Conservation (phyloP, 192 early-diverging fungal genomes). For the Coemansia sp. region DNA sequence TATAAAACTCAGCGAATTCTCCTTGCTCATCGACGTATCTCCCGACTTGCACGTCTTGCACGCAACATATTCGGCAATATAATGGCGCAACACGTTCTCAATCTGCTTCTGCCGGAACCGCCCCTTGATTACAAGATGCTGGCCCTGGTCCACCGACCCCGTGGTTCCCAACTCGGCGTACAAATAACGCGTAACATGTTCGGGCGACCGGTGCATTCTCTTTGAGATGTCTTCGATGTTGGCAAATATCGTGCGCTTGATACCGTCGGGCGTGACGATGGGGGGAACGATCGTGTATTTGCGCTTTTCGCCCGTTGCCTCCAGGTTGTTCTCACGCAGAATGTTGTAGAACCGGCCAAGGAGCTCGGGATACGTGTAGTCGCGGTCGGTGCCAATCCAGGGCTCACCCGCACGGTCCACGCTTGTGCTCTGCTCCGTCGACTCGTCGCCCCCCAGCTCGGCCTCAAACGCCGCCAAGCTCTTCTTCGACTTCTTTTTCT, state of each 20-base stretch:
- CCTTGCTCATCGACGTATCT: conserved; percentile 92
- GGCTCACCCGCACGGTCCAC: conserved; percentile 59
- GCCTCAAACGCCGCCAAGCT: conserved; percentile 87
- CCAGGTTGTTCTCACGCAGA: conserved; percentile 91
- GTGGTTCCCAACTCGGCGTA: conserved; percentile 99
- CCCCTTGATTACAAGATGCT: conserved; percentile 94
- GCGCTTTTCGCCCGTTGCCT: conserved; percentile 88
- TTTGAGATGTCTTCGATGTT: conserved; percentile 94
- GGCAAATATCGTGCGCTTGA: conserved; percentile 94
- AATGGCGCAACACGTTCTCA: conserved; percentile 94
- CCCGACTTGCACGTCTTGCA: conserved; percentile 99
- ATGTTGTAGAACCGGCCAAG: conserved; percentile 87
- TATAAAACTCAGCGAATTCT: conserved; percentile 94
- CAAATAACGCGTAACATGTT: conserved; percentile 97
- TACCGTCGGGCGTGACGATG: conserved; percentile 85
- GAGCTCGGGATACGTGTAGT: conserved; percentile 93
- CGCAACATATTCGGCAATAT: conserved; percentile 98
- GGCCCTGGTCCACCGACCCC: conserved; percentile 88
- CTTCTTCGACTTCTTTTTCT: conserved; percentile 71
- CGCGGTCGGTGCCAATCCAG: conserved; percentile 89
- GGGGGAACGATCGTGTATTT: conserved; percentile 94
- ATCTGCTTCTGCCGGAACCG: conserved; percentile 99
- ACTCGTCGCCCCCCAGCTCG: conserved; percentile 64
- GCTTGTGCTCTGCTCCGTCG: conserved; percentile 42
- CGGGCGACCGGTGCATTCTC: conserved; percentile 91